Conservation (phyloP, 2,329 filamentous ascomycete genomes). For the Diaporthe sp. region DNA sequence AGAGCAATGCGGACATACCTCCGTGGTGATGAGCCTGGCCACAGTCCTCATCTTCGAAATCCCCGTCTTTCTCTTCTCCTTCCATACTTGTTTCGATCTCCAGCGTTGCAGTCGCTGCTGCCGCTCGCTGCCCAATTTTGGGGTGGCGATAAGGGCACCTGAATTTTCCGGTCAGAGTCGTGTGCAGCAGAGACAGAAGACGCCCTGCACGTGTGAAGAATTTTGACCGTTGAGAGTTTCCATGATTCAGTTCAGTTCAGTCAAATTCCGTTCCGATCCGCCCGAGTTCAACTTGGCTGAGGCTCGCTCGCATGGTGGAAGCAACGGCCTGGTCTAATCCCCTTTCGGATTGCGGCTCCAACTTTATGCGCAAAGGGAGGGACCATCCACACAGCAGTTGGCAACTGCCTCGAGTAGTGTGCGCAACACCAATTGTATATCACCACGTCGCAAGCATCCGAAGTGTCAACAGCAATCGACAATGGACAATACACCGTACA, state of each 20-base stretch:
- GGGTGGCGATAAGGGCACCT: background rate
- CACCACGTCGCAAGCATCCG: background rate
- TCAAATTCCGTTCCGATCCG: slow-evolving; percentile 1
- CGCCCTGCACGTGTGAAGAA: slow-evolving; percentile 2
- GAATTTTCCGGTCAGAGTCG: background rate
- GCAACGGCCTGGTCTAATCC: background rate
- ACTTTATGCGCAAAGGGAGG: background rate
- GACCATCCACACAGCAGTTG: background rate
- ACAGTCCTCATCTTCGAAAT: background rate
- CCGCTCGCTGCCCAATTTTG: background rate
- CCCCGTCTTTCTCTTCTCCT: background rate
- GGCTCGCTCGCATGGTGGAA: background rate
- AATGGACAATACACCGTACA: background rate
- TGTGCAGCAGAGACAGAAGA: background rate
- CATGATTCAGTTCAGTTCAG: slow-evolving; percentile 14
- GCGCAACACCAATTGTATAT: background rate
- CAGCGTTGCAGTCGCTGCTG: background rate
- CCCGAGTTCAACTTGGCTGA: background rate
- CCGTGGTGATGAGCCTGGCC: background rate
- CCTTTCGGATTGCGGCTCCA: background rate
- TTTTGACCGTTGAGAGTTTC: background rate
- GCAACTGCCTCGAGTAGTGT: background rate
- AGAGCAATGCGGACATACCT: background rate
- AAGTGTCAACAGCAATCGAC: background rate
- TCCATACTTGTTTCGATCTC: background rate